A percentile compares a stretch with the other conserved stretches of the same genome.
These are phyloP conservation scores for Leptodermis oblonga DNA, from an alignment of 257 asterid genomes.

Conservation along the genomic window DNA sequence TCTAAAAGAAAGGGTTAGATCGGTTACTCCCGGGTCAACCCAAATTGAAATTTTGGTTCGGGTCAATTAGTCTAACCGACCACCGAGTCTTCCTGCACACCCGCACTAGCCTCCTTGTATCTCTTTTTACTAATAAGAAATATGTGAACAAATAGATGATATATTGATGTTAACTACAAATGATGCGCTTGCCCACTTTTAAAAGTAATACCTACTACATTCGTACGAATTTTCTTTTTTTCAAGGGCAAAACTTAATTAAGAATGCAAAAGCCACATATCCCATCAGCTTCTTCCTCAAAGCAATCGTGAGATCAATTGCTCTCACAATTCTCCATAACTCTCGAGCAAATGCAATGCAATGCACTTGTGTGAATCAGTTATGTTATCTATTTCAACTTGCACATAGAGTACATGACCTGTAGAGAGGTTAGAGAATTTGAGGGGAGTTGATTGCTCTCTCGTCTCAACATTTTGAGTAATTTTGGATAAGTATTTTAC, in stretches of 20 bases:
- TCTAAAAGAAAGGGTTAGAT: no score
- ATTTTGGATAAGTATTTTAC: conserved; percentile 31
- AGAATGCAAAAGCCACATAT: conserved; percentile 55
- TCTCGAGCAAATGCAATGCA: conserved; percentile 69
- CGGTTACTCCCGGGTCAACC: no score
- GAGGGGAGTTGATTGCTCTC: conserved; percentile 65
- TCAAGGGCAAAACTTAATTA: conserved; percentile 46
- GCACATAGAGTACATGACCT: conserved; percentile 43
- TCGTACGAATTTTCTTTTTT: no score
- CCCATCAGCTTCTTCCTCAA: conserved; percentile 65
- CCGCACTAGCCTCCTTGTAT: conserved; percentile 74
- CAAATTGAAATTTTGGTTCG: no score
- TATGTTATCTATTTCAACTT: conserved; percentile 70
- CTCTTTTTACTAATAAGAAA: conserved; percentile 72
- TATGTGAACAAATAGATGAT: conserved; percentile 66
- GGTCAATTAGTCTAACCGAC: no score
- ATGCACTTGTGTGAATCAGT: conserved; percentile 72
- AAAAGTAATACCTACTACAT: no score
- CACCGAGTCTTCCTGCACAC: no score
- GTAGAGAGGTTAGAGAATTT: conserved; percentile 35
- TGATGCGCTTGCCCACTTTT: no score
- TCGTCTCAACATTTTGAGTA: conserved; percentile 81
- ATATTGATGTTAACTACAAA: no score
- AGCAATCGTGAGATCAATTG: conserved; percentile 61
- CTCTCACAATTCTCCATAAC: conserved; percentile 62